Conservation (phyloP, 495 filamentous ascomycete species). For the Hypoxylon intermedium region DNA sequence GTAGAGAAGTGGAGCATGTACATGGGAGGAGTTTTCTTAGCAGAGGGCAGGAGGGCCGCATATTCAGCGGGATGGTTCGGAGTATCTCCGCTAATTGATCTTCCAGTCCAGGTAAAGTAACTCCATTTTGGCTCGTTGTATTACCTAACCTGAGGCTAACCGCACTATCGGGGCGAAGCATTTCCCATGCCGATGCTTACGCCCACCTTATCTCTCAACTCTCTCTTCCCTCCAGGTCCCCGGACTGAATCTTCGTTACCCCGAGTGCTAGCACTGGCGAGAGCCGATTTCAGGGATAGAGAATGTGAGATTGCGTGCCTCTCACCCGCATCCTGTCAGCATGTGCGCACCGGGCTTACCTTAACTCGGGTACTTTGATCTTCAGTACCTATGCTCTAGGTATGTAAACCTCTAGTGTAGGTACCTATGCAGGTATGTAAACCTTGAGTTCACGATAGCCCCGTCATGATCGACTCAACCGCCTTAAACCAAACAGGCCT, state of each 20-base stretch:
- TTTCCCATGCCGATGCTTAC: conserved; percentile 7
- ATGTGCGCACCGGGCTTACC: conserved; percentile 4
- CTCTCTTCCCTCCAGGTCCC: neutral
- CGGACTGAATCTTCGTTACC: conserved; percentile 11
- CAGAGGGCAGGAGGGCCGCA: conserved; percentile 16
- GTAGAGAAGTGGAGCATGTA: conserved; percentile 16
- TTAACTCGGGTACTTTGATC: conserved; percentile 11
- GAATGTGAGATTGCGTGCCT: conserved; percentile 21
- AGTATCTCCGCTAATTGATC: conserved; percentile 30
- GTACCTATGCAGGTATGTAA: too few species aligned
- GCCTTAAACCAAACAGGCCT: conserved; percentile 1
- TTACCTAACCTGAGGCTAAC: conserved; percentile 16
- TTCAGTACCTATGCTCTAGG: neutral
- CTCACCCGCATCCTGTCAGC: conserved; percentile 23
- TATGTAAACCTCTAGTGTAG: too few species aligned
- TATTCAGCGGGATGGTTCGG: conserved; percentile 20
- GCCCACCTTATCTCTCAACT: neutral
- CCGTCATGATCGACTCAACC: neutral
- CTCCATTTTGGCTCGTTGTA: conserved; percentile 26
- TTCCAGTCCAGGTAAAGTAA: conserved; percentile 25
- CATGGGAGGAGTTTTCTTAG: conserved; percentile 25
- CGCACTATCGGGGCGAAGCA: conserved; percentile 18
- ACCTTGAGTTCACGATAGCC: too few species aligned
- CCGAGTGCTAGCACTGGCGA: neutral
- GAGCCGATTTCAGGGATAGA: conserved; percentile 4